These are phyloP conservation scores for Tylopilus intermedius DNA, from an alignment of 768 basidiomycete genomes.

Conservation along the genomic window DNA sequence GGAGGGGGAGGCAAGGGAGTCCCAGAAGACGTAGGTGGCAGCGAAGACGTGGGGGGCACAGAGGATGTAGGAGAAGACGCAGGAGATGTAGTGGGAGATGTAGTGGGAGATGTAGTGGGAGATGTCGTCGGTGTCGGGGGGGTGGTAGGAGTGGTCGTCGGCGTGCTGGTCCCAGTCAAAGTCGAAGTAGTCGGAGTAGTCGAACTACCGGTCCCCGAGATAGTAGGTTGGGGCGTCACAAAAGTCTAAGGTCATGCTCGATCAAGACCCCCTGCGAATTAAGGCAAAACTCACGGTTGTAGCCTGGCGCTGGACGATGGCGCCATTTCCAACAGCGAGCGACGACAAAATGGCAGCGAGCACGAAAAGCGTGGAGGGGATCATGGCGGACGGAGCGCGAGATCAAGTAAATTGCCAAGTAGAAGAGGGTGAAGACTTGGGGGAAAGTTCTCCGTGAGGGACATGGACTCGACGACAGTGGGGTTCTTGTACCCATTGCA, in stretches of 20 bases:
- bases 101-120: background rate
- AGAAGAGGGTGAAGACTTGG: too few species aligned
- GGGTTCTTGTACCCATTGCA: slow-evolving; percentile 7
- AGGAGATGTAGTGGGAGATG: background rate
- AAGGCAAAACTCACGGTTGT: slow-evolving; percentile 11
- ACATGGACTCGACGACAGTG: background rate
- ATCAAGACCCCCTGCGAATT: background rate
- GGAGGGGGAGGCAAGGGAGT: background rate
- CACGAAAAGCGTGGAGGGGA: too few species aligned
- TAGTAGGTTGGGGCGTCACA: slow-evolving; percentile 10
- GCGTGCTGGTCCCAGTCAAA: background rate
- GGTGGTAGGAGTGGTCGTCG: background rate
- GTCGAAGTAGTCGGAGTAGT: background rate
- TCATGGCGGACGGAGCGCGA: too few species aligned
- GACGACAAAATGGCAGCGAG: too few species aligned
- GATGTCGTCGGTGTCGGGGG: background rate
- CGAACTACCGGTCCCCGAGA: background rate
- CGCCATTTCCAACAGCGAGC: slow-evolving; percentile 14
- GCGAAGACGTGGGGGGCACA: background rate
- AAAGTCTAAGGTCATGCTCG: slow-evolving; percentile 1
- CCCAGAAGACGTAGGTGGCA: background rate
- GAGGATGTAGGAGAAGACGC: background rate
- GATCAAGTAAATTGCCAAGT: too few species aligned
- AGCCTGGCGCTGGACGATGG: slow-evolving; percentile 13
- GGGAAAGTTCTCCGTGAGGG: background rate